phyloP scores from a whole-genome alignment of 352 stramenopile species.

The Phytophthora macrochlamydospora region DNA sequence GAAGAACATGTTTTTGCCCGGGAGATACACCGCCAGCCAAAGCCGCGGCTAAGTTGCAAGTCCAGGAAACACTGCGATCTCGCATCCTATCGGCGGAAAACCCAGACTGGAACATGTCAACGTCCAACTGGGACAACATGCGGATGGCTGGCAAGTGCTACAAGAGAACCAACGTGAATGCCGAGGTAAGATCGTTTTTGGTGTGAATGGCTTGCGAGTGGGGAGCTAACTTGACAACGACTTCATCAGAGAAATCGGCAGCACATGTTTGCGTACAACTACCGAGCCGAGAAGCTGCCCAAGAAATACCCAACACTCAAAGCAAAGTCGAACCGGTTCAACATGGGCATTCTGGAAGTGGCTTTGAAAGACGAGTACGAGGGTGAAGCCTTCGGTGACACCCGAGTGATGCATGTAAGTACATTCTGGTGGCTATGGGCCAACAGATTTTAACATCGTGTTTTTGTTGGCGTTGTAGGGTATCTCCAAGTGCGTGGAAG shows the following conservation, averaged over 20 bases:
- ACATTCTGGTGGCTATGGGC: neutral
- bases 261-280: conserved; percentile 89
- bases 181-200: conserved; percentile 44
- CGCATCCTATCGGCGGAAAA: conserved; percentile 62
- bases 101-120: conserved; percentile 65
- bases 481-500: conserved; percentile 73
- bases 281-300: conserved; percentile 81
- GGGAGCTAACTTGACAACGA: too few relatives aligned
- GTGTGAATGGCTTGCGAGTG: too few relatives aligned
- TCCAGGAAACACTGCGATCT: conserved; percentile 67
- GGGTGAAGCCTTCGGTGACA: conserved; percentile 70
- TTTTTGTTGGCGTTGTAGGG: conserved; percentile 27
- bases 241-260: conserved; percentile 62
- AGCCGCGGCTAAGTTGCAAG: conserved; percentile 57
- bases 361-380: conserved; percentile 62
- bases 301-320: conserved; percentile 79
- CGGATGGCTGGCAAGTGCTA: conserved; percentile 76
- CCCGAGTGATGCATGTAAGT: conserved; percentile 66
- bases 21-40: conserved; percentile 66
- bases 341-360: conserved; percentile 79
- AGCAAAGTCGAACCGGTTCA: conserved; percentile 79
- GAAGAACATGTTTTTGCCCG: conserved; percentile 75
- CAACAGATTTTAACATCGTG: neutral
- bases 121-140: conserved; percentile 78
- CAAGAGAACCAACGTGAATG: conserved; percentile 79